phyloP scores from a whole-genome alignment of 805 yeast species.

The Tetrapisispora namnaoensis region DNA sequence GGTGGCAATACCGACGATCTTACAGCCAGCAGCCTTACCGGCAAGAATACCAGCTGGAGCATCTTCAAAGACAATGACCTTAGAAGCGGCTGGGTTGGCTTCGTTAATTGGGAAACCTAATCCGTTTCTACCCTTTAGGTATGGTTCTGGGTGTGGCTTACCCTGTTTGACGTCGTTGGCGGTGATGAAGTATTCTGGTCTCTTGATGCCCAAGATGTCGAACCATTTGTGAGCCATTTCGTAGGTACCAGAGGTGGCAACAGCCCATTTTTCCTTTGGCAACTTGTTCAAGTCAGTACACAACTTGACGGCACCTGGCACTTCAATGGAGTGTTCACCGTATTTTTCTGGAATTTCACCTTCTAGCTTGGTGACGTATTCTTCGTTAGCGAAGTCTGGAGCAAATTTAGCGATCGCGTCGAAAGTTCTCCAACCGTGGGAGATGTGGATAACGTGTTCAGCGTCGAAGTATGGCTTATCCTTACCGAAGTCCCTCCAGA shows the following conservation, averaged over 20 bases:
- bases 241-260: slow-evolving; percentile 76
- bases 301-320: slow-evolving; percentile 65
- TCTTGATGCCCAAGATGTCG: slow-evolving; percentile 45
- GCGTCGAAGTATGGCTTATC: slow-evolving; percentile 60
- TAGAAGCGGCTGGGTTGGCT: slow-evolving; percentile 30
- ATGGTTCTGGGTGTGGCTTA: slow-evolving; percentile 83
- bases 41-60: slow-evolving; percentile 84
- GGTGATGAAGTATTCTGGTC: slow-evolving; percentile 70
- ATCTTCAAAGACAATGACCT: slow-evolving; percentile 69
- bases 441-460: slow-evolving; percentile 57
- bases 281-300: slow-evolving; percentile 42
- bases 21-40: slow-evolving; percentile 76
- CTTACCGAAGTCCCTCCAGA: slow-evolving; percentile 69
- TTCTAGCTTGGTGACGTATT: slow-evolving; percentile 57
- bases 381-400: slow-evolving; percentile 60
- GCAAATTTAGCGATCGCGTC: slow-evolving; percentile 68
- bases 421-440: slow-evolving; percentile 77
- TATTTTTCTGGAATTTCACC: slow-evolving; percentile 60
- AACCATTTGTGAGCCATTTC: slow-evolving; percentile 77
- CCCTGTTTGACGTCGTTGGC: slow-evolving; percentile 73
- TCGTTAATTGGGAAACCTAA: slow-evolving; percentile 31
- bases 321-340: slow-evolving; percentile 64
- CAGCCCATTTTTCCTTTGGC: slow-evolving; percentile 65
- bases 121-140: slow-evolving; percentile 43
- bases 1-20: slow-evolving; percentile 73